These are phyloP conservation scores for Myxozyma neglecta DNA, from an alignment of 805 yeast species.

Conservation along the genomic window DNA sequence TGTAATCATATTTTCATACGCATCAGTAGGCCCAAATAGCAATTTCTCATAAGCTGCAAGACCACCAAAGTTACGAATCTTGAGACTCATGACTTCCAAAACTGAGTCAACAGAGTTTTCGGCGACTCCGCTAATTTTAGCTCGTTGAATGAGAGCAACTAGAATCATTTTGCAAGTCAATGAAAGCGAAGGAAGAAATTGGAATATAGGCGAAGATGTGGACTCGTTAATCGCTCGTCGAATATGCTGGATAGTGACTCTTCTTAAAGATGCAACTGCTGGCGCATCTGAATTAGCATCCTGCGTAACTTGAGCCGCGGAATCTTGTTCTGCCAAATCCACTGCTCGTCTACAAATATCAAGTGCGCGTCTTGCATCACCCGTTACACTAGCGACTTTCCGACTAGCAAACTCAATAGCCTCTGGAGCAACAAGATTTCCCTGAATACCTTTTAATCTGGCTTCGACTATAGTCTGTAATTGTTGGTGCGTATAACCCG, in stretches of 20 bases:
- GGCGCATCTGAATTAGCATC: neutral
- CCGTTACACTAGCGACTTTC: conserved; percentile 93
- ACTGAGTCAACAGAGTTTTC: conserved; percentile 76
- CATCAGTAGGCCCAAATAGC: conserved; percentile 16
- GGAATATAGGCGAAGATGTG: conserved; percentile 67
- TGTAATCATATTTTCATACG: conserved; percentile 51
- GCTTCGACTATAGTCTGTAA: conserved; percentile 71
- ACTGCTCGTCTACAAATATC: conserved; percentile 86
- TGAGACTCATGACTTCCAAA: conserved; percentile 47
- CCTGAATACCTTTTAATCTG: conserved; percentile 57
- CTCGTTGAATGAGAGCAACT: conserved; percentile 63
- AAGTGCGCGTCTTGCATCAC: conserved; percentile 93
- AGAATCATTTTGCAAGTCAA: conserved; percentile 70
- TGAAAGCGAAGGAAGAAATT: conserved; percentile 59
- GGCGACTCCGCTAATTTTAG: conserved; percentile 65
- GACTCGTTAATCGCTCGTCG: conserved; percentile 79
- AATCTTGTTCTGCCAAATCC: conserved; percentile 73
- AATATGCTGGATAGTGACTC: conserved; percentile 71
- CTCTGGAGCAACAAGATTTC: conserved; percentile 49
- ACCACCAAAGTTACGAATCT: conserved; percentile 22
- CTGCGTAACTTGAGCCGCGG: conserved; percentile 37
- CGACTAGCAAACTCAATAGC: conserved; percentile 91
- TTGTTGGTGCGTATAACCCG: conserved; percentile 83
- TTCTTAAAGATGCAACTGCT: conserved; percentile 38
- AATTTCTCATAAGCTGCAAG: conserved; percentile 11